Conservation (phyloP, 352 stramenopile genomes). For the Globisporangium nunn region DNA sequence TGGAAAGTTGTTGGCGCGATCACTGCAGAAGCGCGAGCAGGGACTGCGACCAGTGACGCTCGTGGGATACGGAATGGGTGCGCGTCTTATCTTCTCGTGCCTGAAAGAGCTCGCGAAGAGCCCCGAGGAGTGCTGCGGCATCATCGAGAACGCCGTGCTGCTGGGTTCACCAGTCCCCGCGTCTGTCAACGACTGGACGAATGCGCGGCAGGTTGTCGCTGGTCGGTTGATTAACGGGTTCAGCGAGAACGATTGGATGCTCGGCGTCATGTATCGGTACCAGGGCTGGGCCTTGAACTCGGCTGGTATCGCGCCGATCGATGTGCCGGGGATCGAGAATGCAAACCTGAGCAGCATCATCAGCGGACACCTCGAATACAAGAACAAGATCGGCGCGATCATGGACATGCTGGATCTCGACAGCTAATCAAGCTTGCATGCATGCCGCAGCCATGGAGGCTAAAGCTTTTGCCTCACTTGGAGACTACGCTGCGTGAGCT, state of each 20-base stretch:
- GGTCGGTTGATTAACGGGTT: slow-evolving; percentile 89
- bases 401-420: slow-evolving; percentile 73
- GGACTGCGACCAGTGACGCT: slow-evolving; percentile 83
- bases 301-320: slow-evolving; percentile 58
- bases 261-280: slow-evolving; percentile 88
- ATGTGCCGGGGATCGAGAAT: slow-evolving; percentile 73
- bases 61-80: slow-evolving; percentile 87
- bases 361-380: slow-evolving; percentile 81
- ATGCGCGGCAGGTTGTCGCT: slow-evolving; percentile 62
- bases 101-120: slow-evolving; percentile 79
- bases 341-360: slow-evolving; percentile 79
- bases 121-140: slow-evolving; percentile 48
- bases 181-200: slow-evolving; percentile 55
- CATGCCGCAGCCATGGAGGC: background rate
- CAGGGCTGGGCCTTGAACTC: slow-evolving; percentile 78
- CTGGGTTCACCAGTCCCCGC: slow-evolving; percentile 74
- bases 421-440: slow-evolving; percentile 13
- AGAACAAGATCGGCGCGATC: slow-evolving; percentile 83
- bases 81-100: slow-evolving; percentile 85
- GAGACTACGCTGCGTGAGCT: slow-evolving; percentile 46
- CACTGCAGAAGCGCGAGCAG: slow-evolving; percentile 58
- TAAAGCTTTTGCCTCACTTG: slow-evolving; percentile 23
- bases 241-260: slow-evolving; percentile 87
- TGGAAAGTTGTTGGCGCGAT: slow-evolving; percentile 67
- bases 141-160: slow-evolving; percentile 87